Base-by-base conservation (phyloP, 768 basidiomycete genomes). In the Naematelia aurantialba region DNA sequence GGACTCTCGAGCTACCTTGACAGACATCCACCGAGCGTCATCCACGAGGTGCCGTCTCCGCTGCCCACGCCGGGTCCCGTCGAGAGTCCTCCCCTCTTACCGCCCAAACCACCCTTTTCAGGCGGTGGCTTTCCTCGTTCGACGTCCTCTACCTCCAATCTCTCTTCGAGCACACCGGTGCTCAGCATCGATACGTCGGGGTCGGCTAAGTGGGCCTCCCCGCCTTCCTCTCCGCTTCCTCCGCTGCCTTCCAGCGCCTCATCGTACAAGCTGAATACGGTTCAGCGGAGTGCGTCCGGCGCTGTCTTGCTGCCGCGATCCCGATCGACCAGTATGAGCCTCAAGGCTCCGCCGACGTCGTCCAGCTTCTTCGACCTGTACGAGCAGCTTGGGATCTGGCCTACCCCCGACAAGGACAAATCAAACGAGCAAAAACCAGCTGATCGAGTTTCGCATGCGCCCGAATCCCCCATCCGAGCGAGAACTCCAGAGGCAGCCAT, bases 281-380 rank as follows among this genome's bases (percentile, higher is more conserved):
- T 55, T 46, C 48, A 12, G 21, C 51, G 31, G 5, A 57, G 56
- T 26, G 45, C 47, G 0, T 68, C 66, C 10, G 57, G 63, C 5
- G 58, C 65, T 10, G 67, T 72, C 4, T 60, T 73, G 2, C 59
- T 73, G 14, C 69, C 71, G 12, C 58, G 71, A 3, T 70, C 68
- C 5, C 30, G 71, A 39, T 73, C 71, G 34, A 70, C 71, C 14
- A 70, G 69, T 44, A 68, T 73, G 71, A 65, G 59, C 22, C 56
- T 70, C n/a, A 66, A 66, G 27, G 60, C 72, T n/a, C 72, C 74
- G 2, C 66, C 72, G 0, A 73, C 67, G 5, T 69, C 69, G 46
- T 70, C 68, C 13, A 69, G 66, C 21, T 76, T 76, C 58, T 72
- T 68, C 62, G 74, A 76, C 49, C 58, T 76, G 22, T 76, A 76